These are phyloP conservation scores for Lecanicillium sp. DNA, from an alignment of 2,329 filamentous ascomycete species.

Conservation along the genomic window DNA sequence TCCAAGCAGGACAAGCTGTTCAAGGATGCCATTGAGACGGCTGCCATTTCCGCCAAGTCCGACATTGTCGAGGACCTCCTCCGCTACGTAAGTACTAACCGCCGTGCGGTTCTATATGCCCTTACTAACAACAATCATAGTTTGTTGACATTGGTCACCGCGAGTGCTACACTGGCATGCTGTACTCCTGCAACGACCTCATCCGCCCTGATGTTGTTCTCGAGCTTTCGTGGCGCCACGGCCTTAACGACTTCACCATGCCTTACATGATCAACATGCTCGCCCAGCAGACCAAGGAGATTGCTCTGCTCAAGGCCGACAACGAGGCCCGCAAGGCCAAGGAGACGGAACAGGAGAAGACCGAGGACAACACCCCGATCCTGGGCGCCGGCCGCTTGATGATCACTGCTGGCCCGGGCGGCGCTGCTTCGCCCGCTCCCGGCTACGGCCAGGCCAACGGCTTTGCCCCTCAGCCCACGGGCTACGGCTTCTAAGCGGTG, in stretches of 20 bases:
- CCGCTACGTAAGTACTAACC: slow-evolving; percentile 73
- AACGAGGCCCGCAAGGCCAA: slow-evolving; percentile 88
- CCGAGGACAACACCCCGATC: slow-evolving; percentile 90
- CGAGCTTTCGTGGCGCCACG: slow-evolving; percentile 95
- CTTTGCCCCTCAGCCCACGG: slow-evolving; percentile 82
- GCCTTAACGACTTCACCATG: slow-evolving; percentile 96
- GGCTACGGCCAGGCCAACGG: slow-evolving; percentile 72
- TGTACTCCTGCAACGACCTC: slow-evolving; percentile 97
- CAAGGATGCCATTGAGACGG: slow-evolving; percentile 98
- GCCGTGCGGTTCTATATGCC: not conserved
- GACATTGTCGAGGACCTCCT: slow-evolving; percentile 94
- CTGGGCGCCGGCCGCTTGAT: slow-evolving; percentile 83
- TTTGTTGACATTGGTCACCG: slow-evolving; percentile 99
- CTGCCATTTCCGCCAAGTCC: slow-evolving; percentile 81
- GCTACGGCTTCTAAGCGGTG: slow-evolving; percentile 53
- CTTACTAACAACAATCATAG: slow-evolving; percentile 45
- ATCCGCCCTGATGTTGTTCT: slow-evolving; percentile 88
- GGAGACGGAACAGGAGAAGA: slow-evolving; percentile 68
- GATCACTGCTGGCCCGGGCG: slow-evolving; percentile 83
- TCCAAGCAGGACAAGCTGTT: slow-evolving; percentile 99
- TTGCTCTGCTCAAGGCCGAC: slow-evolving; percentile 82
- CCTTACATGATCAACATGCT: slow-evolving; percentile 99
- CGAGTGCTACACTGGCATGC: slow-evolving; percentile 99
- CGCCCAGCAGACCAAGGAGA: slow-evolving; percentile 80
- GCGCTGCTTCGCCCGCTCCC: slow-evolving; percentile 55